These are phyloP conservation scores for Myochromella boudieri DNA, from an alignment of 768 basidiomycete species.

Conservation along the genomic window DNA sequence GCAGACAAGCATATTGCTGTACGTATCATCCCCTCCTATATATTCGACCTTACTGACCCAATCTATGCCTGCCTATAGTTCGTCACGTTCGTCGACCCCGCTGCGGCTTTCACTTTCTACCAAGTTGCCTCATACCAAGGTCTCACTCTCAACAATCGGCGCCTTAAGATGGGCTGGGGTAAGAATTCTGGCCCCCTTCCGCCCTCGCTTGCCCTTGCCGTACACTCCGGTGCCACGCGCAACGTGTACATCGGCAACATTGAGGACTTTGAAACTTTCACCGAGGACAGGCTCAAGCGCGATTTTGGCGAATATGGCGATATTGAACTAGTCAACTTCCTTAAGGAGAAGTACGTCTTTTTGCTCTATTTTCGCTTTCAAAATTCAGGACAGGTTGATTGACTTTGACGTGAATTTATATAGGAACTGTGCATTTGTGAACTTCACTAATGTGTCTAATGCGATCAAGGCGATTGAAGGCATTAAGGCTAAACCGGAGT, in stretches of 20 bases:
- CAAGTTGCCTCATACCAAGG: conserved; percentile 90
- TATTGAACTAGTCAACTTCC: conserved; percentile 94
- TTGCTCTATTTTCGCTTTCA: conserved; percentile 3
- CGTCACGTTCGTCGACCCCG: conserved; percentile 93
- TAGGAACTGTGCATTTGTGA: conserved; percentile 94
- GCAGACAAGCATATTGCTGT: conserved; percentile 97
- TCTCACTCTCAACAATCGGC: conserved; percentile 87
- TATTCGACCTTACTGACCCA: not conserved
- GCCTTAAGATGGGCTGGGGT: conserved; percentile 97
- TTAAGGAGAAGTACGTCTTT: conserved; percentile 82
- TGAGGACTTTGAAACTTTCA: conserved; percentile 92
- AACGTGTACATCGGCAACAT: conserved; percentile 97
- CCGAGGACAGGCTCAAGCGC: conserved; percentile 82
- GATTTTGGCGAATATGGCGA: conserved; percentile 98
- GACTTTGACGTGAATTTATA: not conserved
- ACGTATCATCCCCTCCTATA: conserved; percentile 34
- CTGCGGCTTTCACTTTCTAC: conserved; percentile 91
- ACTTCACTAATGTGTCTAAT: conserved; percentile 93
- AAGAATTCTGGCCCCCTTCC: conserved; percentile 90
- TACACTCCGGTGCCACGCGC: conserved; percentile 90
- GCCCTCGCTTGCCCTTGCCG: conserved; percentile 81
- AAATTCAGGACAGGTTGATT: not conserved
- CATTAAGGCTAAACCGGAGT: conserved; percentile 90
- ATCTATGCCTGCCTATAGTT: conserved; percentile 52
- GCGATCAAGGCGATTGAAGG: conserved; percentile 99